Evolutionary conservation across 23 red algal species (phyloP), one percentile per base, ranked within the genome.

Genomic region (Chondrus crispus): DNA sequence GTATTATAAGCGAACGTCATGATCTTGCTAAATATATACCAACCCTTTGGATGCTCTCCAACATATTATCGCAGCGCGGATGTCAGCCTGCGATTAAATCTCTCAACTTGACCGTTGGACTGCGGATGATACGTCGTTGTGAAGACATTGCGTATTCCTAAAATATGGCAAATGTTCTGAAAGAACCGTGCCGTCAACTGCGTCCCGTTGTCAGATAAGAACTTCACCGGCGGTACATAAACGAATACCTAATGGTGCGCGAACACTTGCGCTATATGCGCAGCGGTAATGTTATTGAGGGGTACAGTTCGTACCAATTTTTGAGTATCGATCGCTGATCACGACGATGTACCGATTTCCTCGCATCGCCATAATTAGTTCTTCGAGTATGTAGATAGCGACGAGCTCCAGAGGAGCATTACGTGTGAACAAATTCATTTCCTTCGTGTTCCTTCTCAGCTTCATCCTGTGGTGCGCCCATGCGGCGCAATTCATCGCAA

Each of bases 71-170:
- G 62, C 13, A 88, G 30, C 40, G 42, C 28, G 5, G 19, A 37
- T 12, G 36, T 4, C 29, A 88, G 45, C 13, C 33, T 70, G 18
- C 84, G 24, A 32, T 88, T 68, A 62, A 50, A 88, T 1, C 84
- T 68, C 30, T 88, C 84, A 20, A 68, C 54, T 66, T 87, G 84
- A 43, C 62, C 42, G 13, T 88, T 88, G 52, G 84, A 43, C 66
- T 88, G 84, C 2, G 36, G 62, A 74, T 88, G 62, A 73, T 88
- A 88, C 5, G 84, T 81, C 29, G 87, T 80, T 46, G 87, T 90
- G 52, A 77, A 80, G 19, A 60, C 20, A 29, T 77, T 40, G 18
- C 51, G 32, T 19, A 46, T 57, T 26, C 38, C 51, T 33, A 81
- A 52, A 18, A 80, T 78, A 49, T 29, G 46, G 6, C 44, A 62